Conservation (phyloP, 2,329 filamentous ascomycete species). For the Aspergillus arachidicola region DNA sequence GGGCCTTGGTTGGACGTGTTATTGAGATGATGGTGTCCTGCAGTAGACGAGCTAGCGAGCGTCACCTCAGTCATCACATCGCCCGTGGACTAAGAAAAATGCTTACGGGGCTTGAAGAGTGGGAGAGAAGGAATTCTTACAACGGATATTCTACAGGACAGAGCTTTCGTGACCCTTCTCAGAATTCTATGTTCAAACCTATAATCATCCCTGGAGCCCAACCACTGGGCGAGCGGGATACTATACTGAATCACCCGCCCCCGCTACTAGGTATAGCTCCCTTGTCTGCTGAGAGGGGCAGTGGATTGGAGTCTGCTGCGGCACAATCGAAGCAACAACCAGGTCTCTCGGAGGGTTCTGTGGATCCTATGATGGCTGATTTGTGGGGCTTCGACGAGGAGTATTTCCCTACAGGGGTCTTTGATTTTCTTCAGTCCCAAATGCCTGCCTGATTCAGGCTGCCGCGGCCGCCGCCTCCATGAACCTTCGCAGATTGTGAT, state of each 20-base stretch:
- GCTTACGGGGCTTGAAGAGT: conserved; percentile 43
- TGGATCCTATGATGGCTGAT: conserved; percentile 45
- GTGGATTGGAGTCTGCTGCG: conserved; percentile 27
- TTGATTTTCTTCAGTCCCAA: conserved; percentile 45
- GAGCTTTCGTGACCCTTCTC: conserved; percentile 28
- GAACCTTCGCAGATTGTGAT: not conserved
- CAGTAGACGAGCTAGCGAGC: conserved; percentile 42
- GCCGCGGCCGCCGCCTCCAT: not conserved
- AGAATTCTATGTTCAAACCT: conserved; percentile 36
- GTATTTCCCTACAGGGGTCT: conserved; percentile 46
- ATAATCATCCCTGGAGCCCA: conserved; percentile 40
- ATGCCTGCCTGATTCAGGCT: conserved; percentile 39
- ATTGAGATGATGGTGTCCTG: conserved; percentile 43
- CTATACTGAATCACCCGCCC: conserved; percentile 39
- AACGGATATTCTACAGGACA: conserved; percentile 25
- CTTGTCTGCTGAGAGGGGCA: conserved; percentile 41
- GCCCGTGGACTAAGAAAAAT: conserved; percentile 43
- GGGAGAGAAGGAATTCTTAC: conserved; percentile 37
- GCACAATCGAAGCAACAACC: conserved; percentile 25
- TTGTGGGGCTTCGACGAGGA: conserved; percentile 46
- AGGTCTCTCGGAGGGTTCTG: conserved; percentile 40
- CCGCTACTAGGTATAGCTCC: conserved; percentile 41
- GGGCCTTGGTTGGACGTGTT: conserved; percentile 36
- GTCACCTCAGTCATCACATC: conserved; percentile 45
- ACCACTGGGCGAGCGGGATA: conserved; percentile 39